phyloP scores from a whole-genome alignment of 306 rosid species.

The Crotalaria pallida region DNA sequence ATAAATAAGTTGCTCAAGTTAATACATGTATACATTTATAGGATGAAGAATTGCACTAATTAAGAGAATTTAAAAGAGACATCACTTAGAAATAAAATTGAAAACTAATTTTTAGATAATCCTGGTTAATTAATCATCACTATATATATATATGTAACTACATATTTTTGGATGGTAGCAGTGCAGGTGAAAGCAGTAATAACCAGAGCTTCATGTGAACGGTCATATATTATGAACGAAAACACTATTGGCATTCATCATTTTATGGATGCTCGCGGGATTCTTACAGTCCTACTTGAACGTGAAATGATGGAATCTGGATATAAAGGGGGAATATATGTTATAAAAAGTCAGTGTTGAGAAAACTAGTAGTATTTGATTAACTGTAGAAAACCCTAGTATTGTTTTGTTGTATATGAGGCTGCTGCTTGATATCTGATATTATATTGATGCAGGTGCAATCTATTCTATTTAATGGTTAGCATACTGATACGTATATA shows the following conservation, averaged over 20 bases:
- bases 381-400: slow-evolving; percentile 3
- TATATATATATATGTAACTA: not conserved
- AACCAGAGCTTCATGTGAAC: slow-evolving; percentile 48
- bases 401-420: slow-evolving; percentile 26
- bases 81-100: not conserved
- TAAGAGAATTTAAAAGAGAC: not conserved
- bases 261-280: not conserved
- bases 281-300: not conserved
- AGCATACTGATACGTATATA: slow-evolving; percentile 21
- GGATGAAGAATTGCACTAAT: not conserved
- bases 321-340: slow-evolving; percentile 10
- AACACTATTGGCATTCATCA: not conserved
- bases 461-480: slow-evolving; percentile 4
- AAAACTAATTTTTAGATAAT: too few relatives aligned
- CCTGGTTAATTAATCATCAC: too few relatives aligned
- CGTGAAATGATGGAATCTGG: slow-evolving; percentile 5
- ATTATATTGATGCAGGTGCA: not conserved
- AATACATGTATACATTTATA: not conserved
- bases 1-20: not conserved
- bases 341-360: not conserved
- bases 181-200: slow-evolving; percentile 65
- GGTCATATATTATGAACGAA: slow-evolving; percentile 1
- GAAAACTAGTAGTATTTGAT: slow-evolving; percentile 2
- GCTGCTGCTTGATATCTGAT: slow-evolving; percentile 16
- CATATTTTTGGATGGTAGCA: slow-evolving; percentile 21